Base-by-base conservation (phyloP, 2,329 filamentous ascomycete genomes). In the Hypocreales sp. region DNA sequence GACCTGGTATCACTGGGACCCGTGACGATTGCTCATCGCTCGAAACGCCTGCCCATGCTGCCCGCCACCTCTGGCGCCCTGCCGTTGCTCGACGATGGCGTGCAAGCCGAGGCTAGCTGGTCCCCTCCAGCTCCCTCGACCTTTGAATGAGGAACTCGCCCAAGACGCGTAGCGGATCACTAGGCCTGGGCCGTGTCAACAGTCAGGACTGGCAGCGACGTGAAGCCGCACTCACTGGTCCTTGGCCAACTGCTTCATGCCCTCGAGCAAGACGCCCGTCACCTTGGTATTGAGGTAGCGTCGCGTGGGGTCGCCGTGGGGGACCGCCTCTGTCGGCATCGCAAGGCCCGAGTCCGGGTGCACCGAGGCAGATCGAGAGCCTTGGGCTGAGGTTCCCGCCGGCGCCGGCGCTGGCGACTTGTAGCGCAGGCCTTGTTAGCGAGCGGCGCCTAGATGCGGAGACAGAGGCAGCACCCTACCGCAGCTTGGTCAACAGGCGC, bases 271-370 rank as follows among this genome's bases (percentile, higher is more conserved):
- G 15, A 67, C 64, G 1, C 68, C 68, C 1, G 76, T 79, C 22
- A 84, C 66, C 40, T 73, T 79, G 26, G 64, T 61, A 43, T 83
- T 83, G 39, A 84, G 51, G 46, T 82, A 84, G 40, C 70, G 65
- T 24, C 79, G 66, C 5, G 72, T 71, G 1, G 74, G 71, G 14
- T 77, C 78, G 25, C 78, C 77, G 41, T 81, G 73, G 2, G 64
- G 51, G 2, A 67, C 61, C 10, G 72, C 64, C 42, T 76, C 66
- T 9, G 62, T 51, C 2, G 72, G 72, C 48, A 76, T 64, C n/a
- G 55, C 51, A 37, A 58, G 60, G 15, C 51, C 49, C 5, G 58
- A 37, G 33, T 73, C 68, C 4, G 68, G 67, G 32, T 71, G 66
- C 25, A 57, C 61, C 17, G 68, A 73, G 7, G 64, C 57, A 8